Conservation (phyloP, 1,139 yeast species). For the Yamadazyma epiphylla region DNA sequence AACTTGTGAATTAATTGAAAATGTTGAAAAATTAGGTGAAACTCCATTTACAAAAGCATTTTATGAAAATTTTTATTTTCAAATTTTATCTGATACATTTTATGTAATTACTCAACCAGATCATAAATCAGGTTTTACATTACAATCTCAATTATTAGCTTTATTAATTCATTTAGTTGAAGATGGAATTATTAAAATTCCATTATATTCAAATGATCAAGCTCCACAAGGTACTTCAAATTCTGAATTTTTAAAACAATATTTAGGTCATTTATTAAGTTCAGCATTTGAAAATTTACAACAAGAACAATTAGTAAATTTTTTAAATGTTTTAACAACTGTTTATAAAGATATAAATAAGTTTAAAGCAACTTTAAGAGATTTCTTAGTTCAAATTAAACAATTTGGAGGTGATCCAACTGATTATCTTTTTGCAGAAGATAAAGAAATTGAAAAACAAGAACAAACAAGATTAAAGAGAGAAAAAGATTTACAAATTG, state of each 20-base stretch:
- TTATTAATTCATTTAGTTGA: slow-evolving; percentile 82
- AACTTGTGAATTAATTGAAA: slow-evolving; percentile 75
- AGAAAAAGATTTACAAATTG: slow-evolving; percentile 82
- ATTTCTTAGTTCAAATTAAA: slow-evolving; percentile 93
- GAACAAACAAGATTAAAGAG: slow-evolving; percentile 69
- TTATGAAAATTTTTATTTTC: slow-evolving; percentile 84
- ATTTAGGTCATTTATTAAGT: slow-evolving; percentile 74
- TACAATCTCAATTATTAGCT: slow-evolving; percentile 82
- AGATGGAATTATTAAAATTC: slow-evolving; percentile 66
- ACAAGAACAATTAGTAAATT: slow-evolving; percentile 74
- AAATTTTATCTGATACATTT: slow-evolving; percentile 86
- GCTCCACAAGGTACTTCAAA: slow-evolving; percentile 86
- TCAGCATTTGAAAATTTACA: slow-evolving; percentile 91
- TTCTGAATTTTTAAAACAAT: slow-evolving; percentile 73
- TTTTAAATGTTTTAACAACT: slow-evolving; percentile 71
- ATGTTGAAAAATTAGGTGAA: slow-evolving; percentile 76
- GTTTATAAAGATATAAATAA: slow-evolving; percentile 71
- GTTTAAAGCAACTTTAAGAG: slow-evolving; percentile 86
- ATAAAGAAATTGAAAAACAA: slow-evolving; percentile 71
- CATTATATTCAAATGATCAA: slow-evolving; percentile 68
- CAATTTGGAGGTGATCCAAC: slow-evolving; percentile 94
- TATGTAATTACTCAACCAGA: slow-evolving; percentile 94
- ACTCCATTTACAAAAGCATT: slow-evolving; percentile 81
- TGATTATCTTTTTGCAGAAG: slow-evolving; percentile 93
- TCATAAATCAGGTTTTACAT: slow-evolving; percentile 92